Percentiles rank a stretch among this genome's conserved stretches.
Conservation (phyloP, 371 early-diverging fungal species). For the Rhizomucor pusillus region DNA sequence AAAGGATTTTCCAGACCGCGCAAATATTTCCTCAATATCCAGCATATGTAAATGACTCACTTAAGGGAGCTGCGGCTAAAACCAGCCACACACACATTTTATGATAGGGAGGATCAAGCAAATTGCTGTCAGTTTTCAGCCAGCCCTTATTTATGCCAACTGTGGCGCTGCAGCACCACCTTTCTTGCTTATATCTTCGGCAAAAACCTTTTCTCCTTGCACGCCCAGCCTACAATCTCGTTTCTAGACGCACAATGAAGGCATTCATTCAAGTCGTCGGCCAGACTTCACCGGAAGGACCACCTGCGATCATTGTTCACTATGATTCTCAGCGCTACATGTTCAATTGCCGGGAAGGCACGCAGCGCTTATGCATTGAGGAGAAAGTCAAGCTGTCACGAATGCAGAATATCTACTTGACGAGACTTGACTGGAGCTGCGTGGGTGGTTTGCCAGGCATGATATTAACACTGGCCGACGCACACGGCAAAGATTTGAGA, state of each 20-base stretch:
- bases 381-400: constrained; percentile 68
- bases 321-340: constrained; percentile 84
- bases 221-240: background rate
- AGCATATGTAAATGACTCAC: too few relatives aligned
- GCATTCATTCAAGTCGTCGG: constrained; percentile 76
- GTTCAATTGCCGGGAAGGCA: constrained; percentile 95
- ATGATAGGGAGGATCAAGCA: too few relatives aligned
- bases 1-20: too few relatives aligned
- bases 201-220: too few relatives aligned
- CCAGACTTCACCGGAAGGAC: constrained; percentile 65
- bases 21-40: too few relatives aligned
- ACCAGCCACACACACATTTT: too few relatives aligned
- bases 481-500: constrained; percentile 57
- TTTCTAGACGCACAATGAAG: constrained; percentile 61
- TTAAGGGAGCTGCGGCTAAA: too few relatives aligned
- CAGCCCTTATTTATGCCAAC: too few relatives aligned
- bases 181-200: too few relatives aligned
- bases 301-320: constrained; percentile 75
- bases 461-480: constrained; percentile 86
- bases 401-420: constrained; percentile 75
- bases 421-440: constrained; percentile 76
- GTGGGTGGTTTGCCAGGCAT: constrained; percentile 93
- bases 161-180: too few relatives aligned
- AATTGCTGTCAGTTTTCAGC: too few relatives aligned
- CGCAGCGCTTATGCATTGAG: constrained; percentile 84